Evolutionary conservation across 1,139 yeast species (phyloP).

Genomic region (Casaregolazyma lundiana): DNA sequence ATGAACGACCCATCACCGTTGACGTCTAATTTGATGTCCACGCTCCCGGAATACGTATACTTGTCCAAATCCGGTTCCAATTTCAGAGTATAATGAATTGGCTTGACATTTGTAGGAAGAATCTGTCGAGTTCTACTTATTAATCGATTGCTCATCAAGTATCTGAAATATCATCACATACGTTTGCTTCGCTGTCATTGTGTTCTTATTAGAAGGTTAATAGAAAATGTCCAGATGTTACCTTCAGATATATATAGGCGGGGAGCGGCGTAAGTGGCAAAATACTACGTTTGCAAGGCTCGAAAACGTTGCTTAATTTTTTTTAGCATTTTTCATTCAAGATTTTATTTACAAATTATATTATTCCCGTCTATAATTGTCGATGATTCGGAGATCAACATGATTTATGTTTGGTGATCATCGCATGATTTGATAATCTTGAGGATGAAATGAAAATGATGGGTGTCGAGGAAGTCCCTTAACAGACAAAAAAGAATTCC

Average conservation of each 20-base stretch:
- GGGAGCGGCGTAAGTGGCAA: no score
- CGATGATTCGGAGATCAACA: no score
- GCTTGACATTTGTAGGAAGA: conserved; percentile 68
- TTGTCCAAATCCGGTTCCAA: conserved; percentile 70
- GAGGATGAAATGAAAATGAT: not conserved
- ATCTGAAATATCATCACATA: not conserved
- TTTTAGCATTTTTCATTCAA: no score
- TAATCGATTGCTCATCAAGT: not conserved
- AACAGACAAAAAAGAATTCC: no score
- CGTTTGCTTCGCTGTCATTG: conserved; percentile 1
- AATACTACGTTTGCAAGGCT: no score
- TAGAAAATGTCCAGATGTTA: no score
- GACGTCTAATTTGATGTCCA: conserved; percentile 40
- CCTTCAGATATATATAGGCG: no score
- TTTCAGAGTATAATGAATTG: conserved; percentile 63
- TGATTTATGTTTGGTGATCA: no score
- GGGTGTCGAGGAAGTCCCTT: no score
- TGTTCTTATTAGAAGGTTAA: not conserved
- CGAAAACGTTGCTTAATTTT: no score
- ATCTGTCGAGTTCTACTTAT: conserved; percentile 35
- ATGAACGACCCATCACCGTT: conserved; percentile 29
- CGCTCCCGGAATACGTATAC: conserved; percentile 53
- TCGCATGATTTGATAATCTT: not conserved
- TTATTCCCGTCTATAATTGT: no score
- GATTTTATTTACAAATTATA: no score